phyloP scores from a whole-genome alignment of 768 basidiomycete species.

The Lactarius sp. region DNA sequence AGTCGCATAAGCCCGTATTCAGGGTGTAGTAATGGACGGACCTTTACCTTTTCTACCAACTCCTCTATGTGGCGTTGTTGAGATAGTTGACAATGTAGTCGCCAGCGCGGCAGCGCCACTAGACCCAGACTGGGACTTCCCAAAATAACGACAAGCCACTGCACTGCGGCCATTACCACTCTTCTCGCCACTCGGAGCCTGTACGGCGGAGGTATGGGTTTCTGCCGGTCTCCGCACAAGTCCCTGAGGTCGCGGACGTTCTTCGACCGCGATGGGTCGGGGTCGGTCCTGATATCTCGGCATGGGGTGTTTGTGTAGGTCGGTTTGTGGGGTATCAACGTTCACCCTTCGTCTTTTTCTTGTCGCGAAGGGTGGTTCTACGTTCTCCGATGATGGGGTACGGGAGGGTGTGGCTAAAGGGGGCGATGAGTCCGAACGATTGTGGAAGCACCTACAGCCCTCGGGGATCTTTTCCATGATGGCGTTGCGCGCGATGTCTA shows the following conservation, averaged over 20 bases:
- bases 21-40: background rate
- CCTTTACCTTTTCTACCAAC: constrained; percentile 4
- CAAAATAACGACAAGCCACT: background rate
- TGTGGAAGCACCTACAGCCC: constrained; percentile 4
- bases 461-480: constrained; percentile 28
- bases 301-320: background rate
- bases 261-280: background rate
- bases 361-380: background rate
- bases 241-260: background rate
- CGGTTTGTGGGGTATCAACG: background rate
- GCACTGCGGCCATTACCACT: background rate
- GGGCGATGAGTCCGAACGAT: background rate
- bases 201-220: background rate
- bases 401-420: background rate
- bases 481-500: constrained; percentile 36
- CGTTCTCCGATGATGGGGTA: background rate
- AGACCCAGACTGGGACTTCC: background rate
- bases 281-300: background rate
- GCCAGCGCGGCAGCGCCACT: background rate
- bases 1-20: background rate
- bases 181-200: constrained; percentile 8
- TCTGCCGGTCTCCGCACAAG: background rate
- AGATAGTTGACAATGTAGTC: background rate
- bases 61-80: background rate
- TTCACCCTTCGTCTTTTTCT: constrained; percentile 13